Conservation (phyloP, 805 yeast species). For the Tetrapisispora fleetii region DNA sequence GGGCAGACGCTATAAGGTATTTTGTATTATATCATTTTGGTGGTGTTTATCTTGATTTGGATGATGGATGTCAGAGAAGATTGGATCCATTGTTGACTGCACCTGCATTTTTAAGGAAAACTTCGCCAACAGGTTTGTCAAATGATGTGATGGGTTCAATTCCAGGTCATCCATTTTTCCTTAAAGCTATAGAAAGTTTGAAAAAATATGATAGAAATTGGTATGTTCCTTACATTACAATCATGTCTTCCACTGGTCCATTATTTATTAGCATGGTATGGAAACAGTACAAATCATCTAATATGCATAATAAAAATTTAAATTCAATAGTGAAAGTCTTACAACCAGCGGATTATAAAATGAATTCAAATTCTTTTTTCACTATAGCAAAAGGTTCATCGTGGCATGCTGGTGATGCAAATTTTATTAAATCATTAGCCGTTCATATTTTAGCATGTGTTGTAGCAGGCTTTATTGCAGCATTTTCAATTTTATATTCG, state of each 20-base stretch:
- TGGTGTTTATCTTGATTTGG: conserved; percentile 81
- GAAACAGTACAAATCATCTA: conserved; percentile 72
- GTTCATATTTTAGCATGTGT: conserved; percentile 65
- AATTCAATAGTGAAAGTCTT: conserved; percentile 42
- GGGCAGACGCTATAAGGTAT: conserved; percentile 87
- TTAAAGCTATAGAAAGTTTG: conserved; percentile 54
- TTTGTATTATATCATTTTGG: conserved; percentile 75
- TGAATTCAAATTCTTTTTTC: conserved; percentile 51
- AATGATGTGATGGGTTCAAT: conserved; percentile 88
- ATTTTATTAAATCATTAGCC: conserved; percentile 59
- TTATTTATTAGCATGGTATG: conserved; percentile 73
- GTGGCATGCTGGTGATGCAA: conserved; percentile 87
- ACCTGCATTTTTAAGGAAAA: conserved; percentile 78
- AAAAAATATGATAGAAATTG: conserved; percentile 59
- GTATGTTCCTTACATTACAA: conserved; percentile 78
- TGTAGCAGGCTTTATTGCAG: conserved; percentile 54
- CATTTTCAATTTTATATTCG: conserved; percentile 33
- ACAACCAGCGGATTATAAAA: conserved; percentile 62
- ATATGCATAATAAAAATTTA: conserved; percentile 44
- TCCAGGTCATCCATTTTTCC: conserved; percentile 77
- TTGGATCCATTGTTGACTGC: conserved; percentile 70
- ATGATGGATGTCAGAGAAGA: conserved; percentile 70
- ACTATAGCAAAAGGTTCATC: conserved; percentile 72
- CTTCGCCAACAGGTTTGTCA: conserved; percentile 82
- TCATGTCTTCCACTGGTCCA: conserved; percentile 92